A percentile compares a stretch with the other conserved stretches of the same genome.
Conservation (phyloP, 257 asterid genomes). For the Solanum gandarillasii region DNA sequence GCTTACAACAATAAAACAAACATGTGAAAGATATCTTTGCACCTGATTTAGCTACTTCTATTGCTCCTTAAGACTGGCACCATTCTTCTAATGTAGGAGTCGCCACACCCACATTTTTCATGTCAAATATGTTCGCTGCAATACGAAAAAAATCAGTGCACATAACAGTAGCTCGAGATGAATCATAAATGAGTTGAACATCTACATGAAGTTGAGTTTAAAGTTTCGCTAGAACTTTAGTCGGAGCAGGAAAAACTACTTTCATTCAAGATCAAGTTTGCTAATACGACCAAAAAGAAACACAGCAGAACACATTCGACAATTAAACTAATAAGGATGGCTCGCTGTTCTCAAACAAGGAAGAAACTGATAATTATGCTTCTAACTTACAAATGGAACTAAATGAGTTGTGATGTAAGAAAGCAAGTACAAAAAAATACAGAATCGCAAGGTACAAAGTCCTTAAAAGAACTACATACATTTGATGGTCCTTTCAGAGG, state of each 20-base stretch:
- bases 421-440: background rate
- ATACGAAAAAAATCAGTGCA: background rate
- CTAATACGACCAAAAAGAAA: background rate
- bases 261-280: background rate
- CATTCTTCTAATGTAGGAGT: slow-evolving; percentile 63
- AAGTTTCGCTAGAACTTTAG: background rate
- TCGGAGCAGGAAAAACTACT: background rate
- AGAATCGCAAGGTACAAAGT: background rate
- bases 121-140: slow-evolving; percentile 60
- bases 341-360: background rate
- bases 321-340: background rate
- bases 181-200: background rate
- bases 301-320: background rate
- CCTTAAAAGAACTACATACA: background rate
- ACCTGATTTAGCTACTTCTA: background rate
- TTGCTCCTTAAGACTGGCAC: slow-evolving; percentile 13
- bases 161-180: background rate
- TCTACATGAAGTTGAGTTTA: background rate
- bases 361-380: background rate
- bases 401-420: background rate
- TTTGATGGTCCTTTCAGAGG: background rate
- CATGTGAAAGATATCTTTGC: background rate
- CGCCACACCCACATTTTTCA: slow-evolving; percentile 60
- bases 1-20: background rate
- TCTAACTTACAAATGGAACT: background rate